Evolutionary conservation across 169 alveolate genomes (phyloP).

Genomic region (Plasmodium coatneyi): DNA sequence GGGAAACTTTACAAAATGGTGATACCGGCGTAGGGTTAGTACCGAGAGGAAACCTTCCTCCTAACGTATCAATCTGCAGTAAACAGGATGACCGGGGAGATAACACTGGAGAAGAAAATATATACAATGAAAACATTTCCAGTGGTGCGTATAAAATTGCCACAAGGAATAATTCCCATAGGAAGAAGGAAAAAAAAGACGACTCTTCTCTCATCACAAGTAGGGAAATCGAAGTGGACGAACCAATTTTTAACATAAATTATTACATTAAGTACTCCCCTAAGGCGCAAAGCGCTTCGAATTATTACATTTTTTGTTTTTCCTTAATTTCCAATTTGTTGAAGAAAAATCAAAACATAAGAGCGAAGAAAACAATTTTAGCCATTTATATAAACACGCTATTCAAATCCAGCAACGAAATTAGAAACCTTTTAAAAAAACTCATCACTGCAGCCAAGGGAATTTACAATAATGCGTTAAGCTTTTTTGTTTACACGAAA

Average conservation of each 20-base stretch:
- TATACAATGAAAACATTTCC: neutral
- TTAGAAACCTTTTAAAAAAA: slow-evolving; percentile 65
- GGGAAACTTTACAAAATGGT: neutral
- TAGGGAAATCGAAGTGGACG: neutral
- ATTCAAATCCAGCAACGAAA: slow-evolving; percentile 47
- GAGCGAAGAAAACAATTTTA: slow-evolving; percentile 53
- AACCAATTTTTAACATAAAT: slow-evolving; percentile 41
- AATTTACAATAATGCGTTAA: slow-evolving; percentile 55
- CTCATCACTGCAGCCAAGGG: slow-evolving; percentile 72
- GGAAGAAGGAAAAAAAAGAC: neutral
- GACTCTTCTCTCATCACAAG: neutral
- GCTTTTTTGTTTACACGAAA: slow-evolving; percentile 47
- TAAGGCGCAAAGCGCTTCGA: neutral
- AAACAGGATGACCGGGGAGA: neutral
- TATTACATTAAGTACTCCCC: slow-evolving; percentile 51
- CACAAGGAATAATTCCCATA: neutral
- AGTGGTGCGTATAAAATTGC: neutral
- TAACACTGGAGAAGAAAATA: neutral
- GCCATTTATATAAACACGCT: slow-evolving; percentile 59
- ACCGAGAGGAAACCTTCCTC: neutral
- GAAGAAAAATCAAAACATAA: slow-evolving; percentile 61
- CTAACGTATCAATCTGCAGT: neutral
- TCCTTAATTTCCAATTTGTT: slow-evolving; percentile 68
- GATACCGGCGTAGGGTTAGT: neutral
- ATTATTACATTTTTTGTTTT: slow-evolving; percentile 57